Conservation (phyloP, 176 grass and related monocot genomes). For the Oryza meridionalis region DNA sequence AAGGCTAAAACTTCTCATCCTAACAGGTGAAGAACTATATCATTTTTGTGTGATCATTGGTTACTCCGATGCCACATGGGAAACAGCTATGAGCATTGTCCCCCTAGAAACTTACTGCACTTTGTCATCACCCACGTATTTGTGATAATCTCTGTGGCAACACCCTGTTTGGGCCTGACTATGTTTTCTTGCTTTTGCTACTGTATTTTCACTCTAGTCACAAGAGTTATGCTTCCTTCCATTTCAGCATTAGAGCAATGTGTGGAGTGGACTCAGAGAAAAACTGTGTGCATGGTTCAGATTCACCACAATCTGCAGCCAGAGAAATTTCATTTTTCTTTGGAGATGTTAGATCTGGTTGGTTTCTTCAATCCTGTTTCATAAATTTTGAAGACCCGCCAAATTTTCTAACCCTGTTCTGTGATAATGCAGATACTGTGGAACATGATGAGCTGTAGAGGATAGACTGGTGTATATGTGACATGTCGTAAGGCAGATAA, state of each 20-base stretch:
- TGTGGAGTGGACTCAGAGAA: constrained; percentile 68
- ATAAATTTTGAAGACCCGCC: neutral
- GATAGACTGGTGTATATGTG: neutral
- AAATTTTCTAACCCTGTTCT: constrained; percentile 35
- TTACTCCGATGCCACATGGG: neutral
- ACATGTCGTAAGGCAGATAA: neutral
- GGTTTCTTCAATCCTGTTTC: neutral
- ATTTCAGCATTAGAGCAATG: constrained; percentile 90
- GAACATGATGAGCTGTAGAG: constrained; percentile 80
- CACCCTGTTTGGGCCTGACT: neutral
- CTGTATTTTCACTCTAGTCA: neutral
- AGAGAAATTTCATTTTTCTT: constrained; percentile 95
- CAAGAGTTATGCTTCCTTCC: neutral
- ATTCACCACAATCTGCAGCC: constrained; percentile 73
- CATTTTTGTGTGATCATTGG: neutral
- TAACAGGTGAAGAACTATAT: constrained; percentile 52
- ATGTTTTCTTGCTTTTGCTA: constrained; percentile 1
- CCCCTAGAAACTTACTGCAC: neutral
- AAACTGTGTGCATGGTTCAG: constrained; percentile 96
- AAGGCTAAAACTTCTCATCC: constrained; percentile 84
- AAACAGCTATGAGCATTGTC: neutral
- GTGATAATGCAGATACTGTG: constrained; percentile 39
- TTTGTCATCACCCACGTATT: neutral
- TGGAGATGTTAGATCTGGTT: constrained; percentile 59
- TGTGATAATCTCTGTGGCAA: neutral